Evolutionary conservation across 495 filamentous ascomycete species (phyloP).

Genomic region (Astrocystis sublimbata): DNA sequence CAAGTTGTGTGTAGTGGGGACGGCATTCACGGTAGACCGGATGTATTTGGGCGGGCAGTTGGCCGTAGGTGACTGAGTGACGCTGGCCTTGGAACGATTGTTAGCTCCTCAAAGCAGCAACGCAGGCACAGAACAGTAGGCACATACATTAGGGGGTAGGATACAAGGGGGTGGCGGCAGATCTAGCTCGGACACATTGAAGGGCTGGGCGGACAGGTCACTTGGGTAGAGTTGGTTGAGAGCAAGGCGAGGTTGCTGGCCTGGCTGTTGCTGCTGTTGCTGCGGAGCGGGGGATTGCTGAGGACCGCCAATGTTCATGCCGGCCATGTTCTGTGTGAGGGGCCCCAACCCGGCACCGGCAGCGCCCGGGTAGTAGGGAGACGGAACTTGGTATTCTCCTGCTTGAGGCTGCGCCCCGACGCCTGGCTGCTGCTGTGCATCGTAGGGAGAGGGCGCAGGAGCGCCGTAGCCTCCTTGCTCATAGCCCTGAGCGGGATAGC

Average conservation of each 20-base stretch:
- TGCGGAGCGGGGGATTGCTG: constrained; percentile 52
- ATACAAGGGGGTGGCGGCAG: constrained; percentile 89
- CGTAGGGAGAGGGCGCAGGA: constrained; percentile 48
- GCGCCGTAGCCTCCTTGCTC: constrained; percentile 56
- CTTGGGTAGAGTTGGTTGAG: constrained; percentile 91
- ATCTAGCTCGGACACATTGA: constrained; percentile 90
- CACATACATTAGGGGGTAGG: constrained; percentile 74
- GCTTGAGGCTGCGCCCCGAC: constrained; percentile 40
- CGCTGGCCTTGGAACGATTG: constrained; percentile 67
- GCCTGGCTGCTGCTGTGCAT: constrained; percentile 49
- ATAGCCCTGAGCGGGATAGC: constrained; percentile 63
- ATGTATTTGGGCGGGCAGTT: constrained; percentile 95
- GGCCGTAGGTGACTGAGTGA: constrained; percentile 86
- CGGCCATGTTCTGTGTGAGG: constrained; percentile 80
- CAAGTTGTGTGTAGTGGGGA: constrained; percentile 85
- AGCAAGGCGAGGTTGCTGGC: constrained; percentile 54
- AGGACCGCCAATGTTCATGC: constrained; percentile 68
- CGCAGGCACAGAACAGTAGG: background rate
- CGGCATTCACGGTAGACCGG: constrained; percentile 89
- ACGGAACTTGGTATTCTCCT: constrained; percentile 66
- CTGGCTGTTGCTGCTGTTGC: constrained; percentile 42
- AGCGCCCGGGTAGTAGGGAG: constrained; percentile 61
- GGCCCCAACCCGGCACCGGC: constrained; percentile 61
- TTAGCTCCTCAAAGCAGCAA: constrained; percentile 20
- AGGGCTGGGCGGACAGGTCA: constrained; percentile 86